Percentiles rank a stretch among this genome's conserved stretches.
phyloP scores from a whole-genome alignment of 192 early-diverging fungal species.

The Chytriomyces sp. region DNA sequence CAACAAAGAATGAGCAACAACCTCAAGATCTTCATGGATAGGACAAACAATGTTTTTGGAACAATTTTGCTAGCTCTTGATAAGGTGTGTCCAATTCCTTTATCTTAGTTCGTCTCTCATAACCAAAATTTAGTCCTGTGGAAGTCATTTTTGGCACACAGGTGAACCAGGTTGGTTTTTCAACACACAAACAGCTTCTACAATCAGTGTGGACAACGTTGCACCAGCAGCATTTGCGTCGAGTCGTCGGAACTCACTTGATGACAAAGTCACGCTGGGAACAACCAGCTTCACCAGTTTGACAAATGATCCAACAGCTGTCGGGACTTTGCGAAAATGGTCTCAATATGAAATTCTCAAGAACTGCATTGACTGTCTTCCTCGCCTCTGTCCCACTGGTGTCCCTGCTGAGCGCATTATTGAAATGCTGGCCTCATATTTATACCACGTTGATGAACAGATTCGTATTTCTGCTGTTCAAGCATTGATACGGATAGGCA shows the following conservation, averaged over 20 bases:
- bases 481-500: conserved; percentile 68
- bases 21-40: conserved; percentile 69
- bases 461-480: conserved; percentile 67
- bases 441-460: conserved; percentile 83
- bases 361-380: conserved; percentile 72
- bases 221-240: too few species aligned
- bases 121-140: conserved; percentile 45
- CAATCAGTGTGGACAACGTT: neutral
- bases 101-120: conserved; percentile 41
- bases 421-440: conserved; percentile 79
- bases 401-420: conserved; percentile 64
- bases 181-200: neutral
- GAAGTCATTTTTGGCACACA: conserved; percentile 33
- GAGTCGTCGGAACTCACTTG: too few species aligned
- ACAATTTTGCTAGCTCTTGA: conserved; percentile 64
- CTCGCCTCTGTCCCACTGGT: conserved; percentile 69
- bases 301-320: neutral
- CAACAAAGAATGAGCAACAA: conserved; percentile 62
- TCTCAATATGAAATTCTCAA: conserved; percentile 56
- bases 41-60: conserved; percentile 66
- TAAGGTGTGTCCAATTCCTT: conserved; percentile 33
- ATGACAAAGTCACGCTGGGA: too few species aligned
- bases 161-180: neutral
- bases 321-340: conserved; percentile 9
- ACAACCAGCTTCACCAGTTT: too few species aligned